Conservation (phyloP, 495 filamentous ascomycete genomes). For the Cetradonia linearis region DNA sequence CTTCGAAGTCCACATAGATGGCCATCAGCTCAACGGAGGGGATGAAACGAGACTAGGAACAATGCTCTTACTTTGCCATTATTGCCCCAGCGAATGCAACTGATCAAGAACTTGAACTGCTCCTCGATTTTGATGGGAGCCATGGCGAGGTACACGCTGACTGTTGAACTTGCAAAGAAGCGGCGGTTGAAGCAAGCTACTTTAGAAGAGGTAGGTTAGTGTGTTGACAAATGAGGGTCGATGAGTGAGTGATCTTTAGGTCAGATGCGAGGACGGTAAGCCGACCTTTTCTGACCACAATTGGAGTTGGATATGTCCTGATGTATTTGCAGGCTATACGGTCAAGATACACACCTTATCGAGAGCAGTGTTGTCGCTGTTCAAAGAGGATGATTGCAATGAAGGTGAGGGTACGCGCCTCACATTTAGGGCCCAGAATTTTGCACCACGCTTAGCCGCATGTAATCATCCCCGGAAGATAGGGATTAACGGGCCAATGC, state of each 20-base stretch:
- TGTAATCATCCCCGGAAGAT: neutral
- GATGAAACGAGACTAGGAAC: neutral
- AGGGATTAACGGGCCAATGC: neutral
- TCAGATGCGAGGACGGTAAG: neutral
- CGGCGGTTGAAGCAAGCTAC: neutral
- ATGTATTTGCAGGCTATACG: neutral
- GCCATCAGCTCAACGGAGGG: constrained; percentile 17
- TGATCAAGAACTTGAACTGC: constrained; percentile 53
- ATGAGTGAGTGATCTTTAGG: neutral
- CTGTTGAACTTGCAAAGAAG: neutral
- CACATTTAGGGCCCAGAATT: neutral
- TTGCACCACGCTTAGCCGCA: neutral
- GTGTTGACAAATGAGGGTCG: neutral
- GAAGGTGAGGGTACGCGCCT: neutral
- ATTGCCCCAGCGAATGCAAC: constrained; percentile 49
- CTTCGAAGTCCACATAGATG: constrained; percentile 47
- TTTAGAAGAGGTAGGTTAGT: neutral
- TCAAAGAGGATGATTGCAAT: neutral
- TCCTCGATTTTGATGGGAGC: constrained; percentile 39
- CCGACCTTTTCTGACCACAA: neutral
- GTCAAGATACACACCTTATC: neutral
- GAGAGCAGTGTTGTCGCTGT: neutral
- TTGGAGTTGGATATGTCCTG: neutral
- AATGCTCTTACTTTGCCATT: constrained; percentile 44
- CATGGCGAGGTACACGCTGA: constrained; percentile 31